phyloP scores from a whole-genome alignment of 2,329 filamentous ascomycete genomes.

The Pyrenochaeta sp. region DNA sequence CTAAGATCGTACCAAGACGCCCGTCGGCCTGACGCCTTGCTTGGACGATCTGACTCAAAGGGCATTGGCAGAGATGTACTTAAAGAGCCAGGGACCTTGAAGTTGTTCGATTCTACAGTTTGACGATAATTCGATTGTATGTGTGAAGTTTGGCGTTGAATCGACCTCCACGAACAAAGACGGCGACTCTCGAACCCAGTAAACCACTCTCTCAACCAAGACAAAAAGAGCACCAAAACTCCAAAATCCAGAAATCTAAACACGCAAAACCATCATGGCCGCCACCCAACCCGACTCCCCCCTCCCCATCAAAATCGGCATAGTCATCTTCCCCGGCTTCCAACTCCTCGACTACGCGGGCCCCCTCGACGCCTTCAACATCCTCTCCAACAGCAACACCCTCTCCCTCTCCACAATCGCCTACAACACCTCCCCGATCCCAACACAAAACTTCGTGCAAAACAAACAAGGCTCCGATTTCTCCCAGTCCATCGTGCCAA shows the following conservation, averaged over 20 bases:
- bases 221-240: too few relatives aligned
- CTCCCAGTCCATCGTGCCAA: conserved; percentile 54
- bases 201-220: too few relatives aligned
- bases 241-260: background rate
- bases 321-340: conserved; percentile 49
- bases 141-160: too few relatives aligned
- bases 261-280: conserved; percentile 3
- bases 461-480: conserved; percentile 30
- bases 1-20: too few relatives aligned
- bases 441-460: conserved; percentile 29
- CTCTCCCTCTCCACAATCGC: conserved; percentile 46
- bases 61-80: background rate
- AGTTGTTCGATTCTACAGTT: too few relatives aligned
- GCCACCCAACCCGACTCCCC: conserved; percentile 5
- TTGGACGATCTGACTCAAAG: background rate
- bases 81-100: background rate
- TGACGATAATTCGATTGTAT: too few relatives aligned
- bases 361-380: conserved; percentile 57
- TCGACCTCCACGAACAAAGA: too few relatives aligned
- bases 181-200: too few relatives aligned
- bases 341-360: conserved; percentile 51
- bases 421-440: conserved; percentile 39
- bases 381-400: conserved; percentile 34
- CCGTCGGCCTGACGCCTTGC: too few relatives aligned
- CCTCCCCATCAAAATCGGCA: conserved; percentile 37